Evolutionary conservation across 345 rosid species (phyloP), one percentile per base, ranked within the genome.

Genomic region (Salix purpurea): DNA sequence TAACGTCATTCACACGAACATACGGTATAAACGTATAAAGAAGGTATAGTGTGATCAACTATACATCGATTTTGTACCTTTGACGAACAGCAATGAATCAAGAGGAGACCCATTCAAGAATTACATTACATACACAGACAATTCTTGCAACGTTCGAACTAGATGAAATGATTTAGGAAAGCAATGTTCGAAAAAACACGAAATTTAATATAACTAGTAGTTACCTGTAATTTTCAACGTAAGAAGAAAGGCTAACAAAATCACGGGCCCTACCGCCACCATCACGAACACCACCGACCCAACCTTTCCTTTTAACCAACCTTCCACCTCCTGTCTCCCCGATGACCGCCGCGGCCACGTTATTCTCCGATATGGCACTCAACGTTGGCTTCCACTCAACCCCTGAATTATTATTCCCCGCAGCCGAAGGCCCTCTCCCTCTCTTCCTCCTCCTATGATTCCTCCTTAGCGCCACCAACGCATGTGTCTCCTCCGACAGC

Each of bases 331-430:
- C 32, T 12, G 40, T 69, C 69, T 26, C 67, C 74, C 19, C 74
- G 67, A 18, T 1, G 44, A 40, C 44, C 10, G 13, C 52, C 62
- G 61, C 71, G 74, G 40, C 79, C 75, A 83, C 78, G 44, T 70
- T 85, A 70, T 87, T 85, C 84, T 93, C 98, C 0, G 91, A 85
- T 76, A 93, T 93, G 36, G 87, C 77, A 37, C 70, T 19, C 61
- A 93, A 81, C 9, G 93, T 81, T 4, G 98, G 98, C 79, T 78
- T 87, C 97, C 94, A 91, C 73, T 90, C 90, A 2, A 39, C 77
- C 54, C 66, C 68, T 4, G 74, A 50, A 19, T 23, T 28, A 13
- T n/a, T 67, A 26, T n/a, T 23, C 71, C 71, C 83, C 24, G 72
- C 65, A 30, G 76, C 8, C 36, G 16, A 6, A 24, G 40, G 21